phyloP scores from a whole-genome alignment of 116 monocot genomes.

The Cymodocea nodosa region DNA sequence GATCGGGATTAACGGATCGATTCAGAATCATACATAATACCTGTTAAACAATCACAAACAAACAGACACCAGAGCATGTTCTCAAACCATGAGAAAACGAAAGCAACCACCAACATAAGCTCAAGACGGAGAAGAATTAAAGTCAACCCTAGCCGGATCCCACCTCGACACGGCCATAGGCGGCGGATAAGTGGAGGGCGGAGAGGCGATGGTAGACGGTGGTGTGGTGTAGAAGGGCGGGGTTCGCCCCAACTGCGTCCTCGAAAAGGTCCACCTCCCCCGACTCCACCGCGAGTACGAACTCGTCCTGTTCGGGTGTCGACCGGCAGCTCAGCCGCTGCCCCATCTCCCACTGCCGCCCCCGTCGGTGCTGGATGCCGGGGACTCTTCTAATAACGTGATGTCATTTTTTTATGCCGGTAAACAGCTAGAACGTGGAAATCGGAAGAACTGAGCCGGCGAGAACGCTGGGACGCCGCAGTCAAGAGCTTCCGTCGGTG shows the following conservation, averaged over 20 bases:
- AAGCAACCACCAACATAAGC: background rate
- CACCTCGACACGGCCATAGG: conserved; percentile 57
- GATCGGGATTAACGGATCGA: conserved; percentile 18
- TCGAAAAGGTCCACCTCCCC: conserved; percentile 7
- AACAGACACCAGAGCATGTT: too few species aligned
- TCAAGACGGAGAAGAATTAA: background rate
- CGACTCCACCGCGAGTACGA: conserved; percentile 34
- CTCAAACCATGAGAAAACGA: background rate
- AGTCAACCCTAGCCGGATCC: background rate
- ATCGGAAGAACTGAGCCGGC: too few species aligned
- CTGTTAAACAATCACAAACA: background rate
- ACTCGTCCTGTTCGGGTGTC: conserved; percentile 26
- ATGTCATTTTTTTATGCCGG: too few species aligned
- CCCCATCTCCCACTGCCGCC: conserved; percentile 27
- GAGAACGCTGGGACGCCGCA: too few species aligned
- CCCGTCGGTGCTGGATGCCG: background rate
- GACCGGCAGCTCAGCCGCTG: conserved; percentile 42
- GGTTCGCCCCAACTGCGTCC: conserved; percentile 12
- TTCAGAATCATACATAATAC: conserved; percentile 14
- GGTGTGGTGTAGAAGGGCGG: conserved; percentile 20
- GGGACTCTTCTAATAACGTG: background rate
- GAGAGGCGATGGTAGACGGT: conserved; percentile 51
- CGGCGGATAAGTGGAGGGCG: conserved; percentile 63
- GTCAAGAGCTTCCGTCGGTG: too few species aligned
- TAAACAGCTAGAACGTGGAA: too few species aligned